These are phyloP conservation scores for Hydnomerulius pinastri DNA, from an alignment of 768 basidiomycete species.

Conservation along the genomic window DNA sequence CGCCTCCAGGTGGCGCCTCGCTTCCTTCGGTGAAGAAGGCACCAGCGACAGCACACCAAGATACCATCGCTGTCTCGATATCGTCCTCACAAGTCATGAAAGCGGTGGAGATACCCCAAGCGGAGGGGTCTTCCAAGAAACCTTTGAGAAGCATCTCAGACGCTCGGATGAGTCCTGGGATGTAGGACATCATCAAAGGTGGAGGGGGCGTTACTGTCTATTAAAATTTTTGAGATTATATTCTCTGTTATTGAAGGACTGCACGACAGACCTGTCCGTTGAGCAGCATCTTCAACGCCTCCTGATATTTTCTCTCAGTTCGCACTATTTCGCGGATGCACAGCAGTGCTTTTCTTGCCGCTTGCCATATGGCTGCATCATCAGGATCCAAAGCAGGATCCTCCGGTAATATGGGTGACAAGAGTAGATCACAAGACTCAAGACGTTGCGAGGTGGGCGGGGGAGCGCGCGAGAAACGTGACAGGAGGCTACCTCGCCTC, in stretches of 20 bases:
- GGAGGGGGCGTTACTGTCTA: conserved; percentile 48
- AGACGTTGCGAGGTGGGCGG: background rate
- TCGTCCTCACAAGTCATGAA: conserved; percentile 54
- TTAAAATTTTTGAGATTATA: conserved; percentile 9
- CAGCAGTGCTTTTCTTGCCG: conserved; percentile 42
- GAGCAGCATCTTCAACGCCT: conserved; percentile 37
- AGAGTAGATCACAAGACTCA: background rate
- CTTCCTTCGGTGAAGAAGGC: conserved; percentile 39
- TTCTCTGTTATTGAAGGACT: background rate
- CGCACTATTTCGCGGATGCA: conserved; percentile 50
- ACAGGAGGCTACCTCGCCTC: background rate
- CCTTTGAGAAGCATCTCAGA: conserved; percentile 51
- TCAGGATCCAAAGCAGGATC: conserved; percentile 15
- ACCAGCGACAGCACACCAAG: conserved; percentile 43
- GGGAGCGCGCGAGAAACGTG: background rate
- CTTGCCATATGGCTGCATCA: conserved; percentile 35
- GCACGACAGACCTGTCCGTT: conserved; percentile 34
- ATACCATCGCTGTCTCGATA: conserved; percentile 57
- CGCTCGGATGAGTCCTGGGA: conserved; percentile 50
- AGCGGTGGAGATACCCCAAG: conserved; percentile 62
- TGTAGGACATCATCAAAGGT: conserved; percentile 50
- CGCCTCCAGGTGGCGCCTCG: conserved; percentile 10
- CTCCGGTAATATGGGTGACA: conserved; percentile 5
- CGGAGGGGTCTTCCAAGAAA: conserved; percentile 65
- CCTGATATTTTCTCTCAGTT: conserved; percentile 48